These are phyloP conservation scores for Geosiphon pyriformis DNA, from an alignment of 192 early-diverging fungal genomes.

Conservation along the genomic window DNA sequence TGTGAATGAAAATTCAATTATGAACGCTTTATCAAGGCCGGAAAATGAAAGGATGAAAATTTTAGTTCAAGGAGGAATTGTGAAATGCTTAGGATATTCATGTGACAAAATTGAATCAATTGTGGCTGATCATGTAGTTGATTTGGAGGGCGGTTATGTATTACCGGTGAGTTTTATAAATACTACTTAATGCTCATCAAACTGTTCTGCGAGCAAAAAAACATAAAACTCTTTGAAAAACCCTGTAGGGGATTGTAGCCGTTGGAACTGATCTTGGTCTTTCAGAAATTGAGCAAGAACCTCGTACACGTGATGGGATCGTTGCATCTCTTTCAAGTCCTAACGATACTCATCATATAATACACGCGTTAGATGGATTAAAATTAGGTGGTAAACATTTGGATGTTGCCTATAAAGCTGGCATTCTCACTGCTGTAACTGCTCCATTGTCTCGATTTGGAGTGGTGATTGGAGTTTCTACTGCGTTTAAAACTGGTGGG, in stretches of 20 bases:
- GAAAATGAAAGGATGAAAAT: slow-evolving; percentile 22
- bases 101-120: slow-evolving; percentile 13
- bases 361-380: slow-evolving; percentile 60
- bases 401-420: slow-evolving; percentile 52
- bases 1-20: background rate
- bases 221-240: slow-evolving; percentile 1
- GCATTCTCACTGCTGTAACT: slow-evolving; percentile 57
- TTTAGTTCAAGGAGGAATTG: slow-evolving; percentile 29
- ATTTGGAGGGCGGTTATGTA: slow-evolving; percentile 56
- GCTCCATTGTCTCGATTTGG: slow-evolving; percentile 40
- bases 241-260: slow-evolving; percentile 50
- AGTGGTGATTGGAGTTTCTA: slow-evolving; percentile 55
- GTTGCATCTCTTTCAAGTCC: slow-evolving; percentile 10
- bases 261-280: slow-evolving; percentile 56
- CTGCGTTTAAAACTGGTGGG: slow-evolving; percentile 63
- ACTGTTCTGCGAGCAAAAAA: slow-evolving; percentile 14
- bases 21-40: slow-evolving; percentile 1
- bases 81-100: slow-evolving; percentile 33
- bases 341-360: slow-evolving; percentile 29
- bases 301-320: slow-evolving; percentile 53
- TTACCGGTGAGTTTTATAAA: slow-evolving; percentile 42
- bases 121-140: slow-evolving; percentile 31
- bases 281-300: slow-evolving; percentile 59
- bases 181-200: background rate
- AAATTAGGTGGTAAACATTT: slow-evolving; percentile 52